These are phyloP conservation scores for Sanghuangporus sanghuang DNA, from an alignment of 1,284 basidiomycete genomes.

Conservation along the genomic window DNA sequence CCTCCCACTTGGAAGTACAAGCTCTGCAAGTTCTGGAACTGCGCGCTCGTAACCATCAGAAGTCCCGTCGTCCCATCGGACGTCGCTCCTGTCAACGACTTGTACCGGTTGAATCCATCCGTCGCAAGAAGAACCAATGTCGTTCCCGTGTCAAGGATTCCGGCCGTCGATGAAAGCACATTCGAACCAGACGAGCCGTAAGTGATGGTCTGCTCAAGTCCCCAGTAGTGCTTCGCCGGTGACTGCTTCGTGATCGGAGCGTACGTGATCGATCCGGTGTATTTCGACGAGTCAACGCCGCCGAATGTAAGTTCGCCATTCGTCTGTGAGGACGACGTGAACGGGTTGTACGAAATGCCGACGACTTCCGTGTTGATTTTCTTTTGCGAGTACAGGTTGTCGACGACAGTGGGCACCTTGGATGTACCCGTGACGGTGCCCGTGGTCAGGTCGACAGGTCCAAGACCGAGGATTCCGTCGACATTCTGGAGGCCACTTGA, in stretches of 20 bases:
- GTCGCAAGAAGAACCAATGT: slow-evolving; percentile 19
- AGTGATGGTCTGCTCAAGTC: slow-evolving; percentile 14
- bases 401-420: slow-evolving; percentile 24
- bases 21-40: slow-evolving; percentile 17
- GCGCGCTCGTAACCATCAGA: slow-evolving; percentile 14
- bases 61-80: slow-evolving; percentile 19
- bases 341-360: slow-evolving; percentile 23
- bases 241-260: slow-evolving; percentile 22
- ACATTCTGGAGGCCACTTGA: slow-evolving; percentile 30
- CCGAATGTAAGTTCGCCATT: slow-evolving; percentile 24
- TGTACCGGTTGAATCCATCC: slow-evolving; percentile 19
- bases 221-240: slow-evolving; percentile 22
- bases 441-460: slow-evolving; percentile 22
- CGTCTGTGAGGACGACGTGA: slow-evolving; percentile 10
- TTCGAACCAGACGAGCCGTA: slow-evolving; percentile 13
- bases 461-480: slow-evolving; percentile 20
- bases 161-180: slow-evolving; percentile 20
- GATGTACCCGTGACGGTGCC: slow-evolving; percentile 24
- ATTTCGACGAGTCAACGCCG: slow-evolving; percentile 19
- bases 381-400: slow-evolving; percentile 21
- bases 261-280: slow-evolving; percentile 15
- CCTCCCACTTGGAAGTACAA: slow-evolving; percentile 19
- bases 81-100: slow-evolving; percentile 15
- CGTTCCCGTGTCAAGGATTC: slow-evolving; percentile 25
- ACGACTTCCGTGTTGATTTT: slow-evolving; percentile 19